Conservation (phyloP, 768 basidiomycete genomes). For the Tulasnella sp. region DNA sequence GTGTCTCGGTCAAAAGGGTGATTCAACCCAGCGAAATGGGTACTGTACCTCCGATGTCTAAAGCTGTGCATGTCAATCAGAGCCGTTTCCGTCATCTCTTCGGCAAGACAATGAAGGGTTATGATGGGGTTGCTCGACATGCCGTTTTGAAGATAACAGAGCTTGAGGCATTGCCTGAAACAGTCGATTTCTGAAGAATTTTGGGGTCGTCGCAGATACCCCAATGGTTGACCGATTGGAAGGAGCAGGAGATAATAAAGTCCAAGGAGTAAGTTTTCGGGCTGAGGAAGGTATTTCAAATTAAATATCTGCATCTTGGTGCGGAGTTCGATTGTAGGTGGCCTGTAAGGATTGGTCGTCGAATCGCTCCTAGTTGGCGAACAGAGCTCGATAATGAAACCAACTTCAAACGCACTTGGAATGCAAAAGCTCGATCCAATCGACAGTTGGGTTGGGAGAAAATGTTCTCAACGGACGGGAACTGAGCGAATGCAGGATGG, state of each 20-base stretch:
- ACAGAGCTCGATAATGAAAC: not conserved
- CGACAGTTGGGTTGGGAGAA: not conserved
- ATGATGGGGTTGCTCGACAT: not conserved
- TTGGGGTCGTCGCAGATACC: not conserved
- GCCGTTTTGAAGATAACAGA: not conserved
- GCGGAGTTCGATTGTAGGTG: not conserved
- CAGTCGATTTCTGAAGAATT: not conserved
- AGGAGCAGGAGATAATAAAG: not conserved
- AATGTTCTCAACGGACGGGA: not conserved
- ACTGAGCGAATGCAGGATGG: not conserved
- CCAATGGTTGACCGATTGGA: not conserved
- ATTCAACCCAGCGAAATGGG: not conserved
- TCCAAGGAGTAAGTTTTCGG: not conserved
- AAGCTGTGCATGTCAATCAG: not conserved
- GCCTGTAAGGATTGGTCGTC: not conserved
- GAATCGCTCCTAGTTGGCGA: not conserved
- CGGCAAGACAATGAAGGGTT: not conserved
- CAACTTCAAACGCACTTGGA: not conserved
- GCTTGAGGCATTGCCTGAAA: not conserved
- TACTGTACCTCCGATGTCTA: not conserved
- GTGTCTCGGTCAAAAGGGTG: not conserved
- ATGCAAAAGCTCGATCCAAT: not conserved
- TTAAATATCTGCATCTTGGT: not conserved
- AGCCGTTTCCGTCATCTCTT: not conserved
- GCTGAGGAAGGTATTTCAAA: not conserved